Base-by-base conservation (phyloP, 148 eudicot genomes). In the Cornus kousa region DNA sequence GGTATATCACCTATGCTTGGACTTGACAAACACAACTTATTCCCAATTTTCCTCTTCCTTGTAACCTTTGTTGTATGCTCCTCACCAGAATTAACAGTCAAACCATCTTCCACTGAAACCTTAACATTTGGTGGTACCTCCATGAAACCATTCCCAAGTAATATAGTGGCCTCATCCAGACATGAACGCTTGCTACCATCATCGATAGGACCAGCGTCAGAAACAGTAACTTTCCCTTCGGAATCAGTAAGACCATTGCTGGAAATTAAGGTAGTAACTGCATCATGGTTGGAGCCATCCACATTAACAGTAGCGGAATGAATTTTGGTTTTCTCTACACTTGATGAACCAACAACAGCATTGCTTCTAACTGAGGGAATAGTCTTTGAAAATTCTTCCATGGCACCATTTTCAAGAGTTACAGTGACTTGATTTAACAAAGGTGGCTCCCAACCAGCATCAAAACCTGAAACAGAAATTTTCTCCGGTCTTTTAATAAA, bases 21-120 rank as follows among this genome's bases (percentile, higher is more conserved):
- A 80, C 78, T 76, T 72, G 77, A 74, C 77, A 72, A 69, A 67
- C 50, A 77, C 13, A 33, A 70, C 65, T 84, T 74, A 50, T 77
- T 79, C 60, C 33, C 77, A 74, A 35, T 74, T 80, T 87, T 87
- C 78, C 87, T 88, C 87, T 87, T 87, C 66, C 81, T 85, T 20
- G 11, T 77, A 71, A 70, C 53, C 32, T 55, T 76, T 68, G 86
- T 39, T 50, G 73, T 9, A 83, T 71, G 79, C 17, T 72, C 80
- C 39, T 80, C 53, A 39, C 28, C 83, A 80, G 80, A 78, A 73
- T 78, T 39, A 68, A 66, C 65, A 72, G 23, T 77, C 24, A 23
- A 35, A 80, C 76, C 71, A 74, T 67, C 77, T 77, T 64, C 82
- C 11, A n/a, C 70, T 53, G 67, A 16, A 59, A 62, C 68, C 65